Evolutionary conservation across 257 asterid species (phyloP).

Genomic region (Anisodus tanguticus): DNA sequence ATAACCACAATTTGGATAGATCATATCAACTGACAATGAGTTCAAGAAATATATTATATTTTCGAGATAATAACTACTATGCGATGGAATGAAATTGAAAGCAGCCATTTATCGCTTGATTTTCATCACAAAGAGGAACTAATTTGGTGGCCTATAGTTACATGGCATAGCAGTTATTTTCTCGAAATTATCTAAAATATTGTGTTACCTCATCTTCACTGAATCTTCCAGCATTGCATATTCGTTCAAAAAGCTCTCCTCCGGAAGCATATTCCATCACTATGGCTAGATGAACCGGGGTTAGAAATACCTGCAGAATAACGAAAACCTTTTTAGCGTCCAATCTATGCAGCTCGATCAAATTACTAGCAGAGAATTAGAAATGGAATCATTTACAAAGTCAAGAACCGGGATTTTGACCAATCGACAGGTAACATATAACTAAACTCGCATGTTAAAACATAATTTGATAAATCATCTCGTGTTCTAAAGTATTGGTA

Average conservation of each 20-base stretch:
- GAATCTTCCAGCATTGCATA: slow-evolving; percentile 60
- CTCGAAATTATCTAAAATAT: background rate
- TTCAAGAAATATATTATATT: background rate
- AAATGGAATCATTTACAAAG: background rate
- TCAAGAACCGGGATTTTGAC: background rate
- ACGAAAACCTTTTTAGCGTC: background rate
- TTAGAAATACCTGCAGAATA: slow-evolving; percentile 49
- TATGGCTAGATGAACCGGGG: slow-evolving; percentile 61
- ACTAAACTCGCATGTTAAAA: background rate
- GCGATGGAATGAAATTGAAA: background rate
- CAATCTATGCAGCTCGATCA: background rate
- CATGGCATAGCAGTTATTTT: too few relatives aligned
- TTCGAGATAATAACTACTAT: background rate
- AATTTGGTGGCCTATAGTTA: background rate
- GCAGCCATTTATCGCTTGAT: background rate
- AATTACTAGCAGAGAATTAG: background rate
- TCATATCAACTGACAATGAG: background rate
- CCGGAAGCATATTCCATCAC: slow-evolving; percentile 63
- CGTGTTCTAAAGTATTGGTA: background rate
- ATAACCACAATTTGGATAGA: background rate
- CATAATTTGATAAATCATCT: background rate
- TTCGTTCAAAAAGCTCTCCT: slow-evolving; percentile 56
- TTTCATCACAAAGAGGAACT: background rate
- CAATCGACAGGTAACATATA: background rate
- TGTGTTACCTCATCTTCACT: slow-evolving; percentile 55